Conservation (phyloP, 768 basidiomycete genomes). For the Tricholoma flavovirens region DNA sequence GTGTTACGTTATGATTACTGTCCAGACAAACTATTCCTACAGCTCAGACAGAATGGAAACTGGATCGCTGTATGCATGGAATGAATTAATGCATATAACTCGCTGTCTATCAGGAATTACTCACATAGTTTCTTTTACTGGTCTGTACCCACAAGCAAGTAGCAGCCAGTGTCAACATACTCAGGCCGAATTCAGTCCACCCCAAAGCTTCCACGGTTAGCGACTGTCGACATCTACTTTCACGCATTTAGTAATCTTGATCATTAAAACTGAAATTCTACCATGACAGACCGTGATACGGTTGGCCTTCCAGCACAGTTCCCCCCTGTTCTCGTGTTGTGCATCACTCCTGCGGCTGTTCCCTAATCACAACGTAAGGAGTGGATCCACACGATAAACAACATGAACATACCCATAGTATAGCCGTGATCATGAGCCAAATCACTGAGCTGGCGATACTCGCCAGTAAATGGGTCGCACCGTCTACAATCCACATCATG, state of each 20-base stretch:
- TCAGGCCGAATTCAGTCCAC: conserved; percentile 70
- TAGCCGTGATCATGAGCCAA: conserved; percentile 61
- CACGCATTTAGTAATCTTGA: neutral
- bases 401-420: conserved; percentile 55
- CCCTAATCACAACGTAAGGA: conserved; percentile 39
- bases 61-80: neutral
- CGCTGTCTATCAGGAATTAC: conserved; percentile 14
- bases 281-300: conserved; percentile 43
- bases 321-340: conserved; percentile 53
- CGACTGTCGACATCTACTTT: conserved; percentile 58
- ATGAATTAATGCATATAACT: conserved; percentile 3
- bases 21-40: neutral
- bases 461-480: conserved; percentile 63
- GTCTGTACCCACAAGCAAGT: conserved; percentile 42
- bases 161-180: conserved; percentile 45
- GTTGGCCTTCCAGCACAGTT: conserved; percentile 48
- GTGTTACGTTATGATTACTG: too few species aligned
- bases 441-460: conserved; percentile 71
- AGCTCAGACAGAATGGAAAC: neutral
- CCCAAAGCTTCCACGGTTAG: conserved; percentile 70
- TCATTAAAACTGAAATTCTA: neutral
- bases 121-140: conserved; percentile 18
- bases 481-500: conserved; percentile 64
- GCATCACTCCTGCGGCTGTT: conserved; percentile 61
- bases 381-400: neutral